Evolutionary conservation across 192 early-diverging fungal genomes (phyloP).

Genomic region (Mortierella claussenii): DNA sequence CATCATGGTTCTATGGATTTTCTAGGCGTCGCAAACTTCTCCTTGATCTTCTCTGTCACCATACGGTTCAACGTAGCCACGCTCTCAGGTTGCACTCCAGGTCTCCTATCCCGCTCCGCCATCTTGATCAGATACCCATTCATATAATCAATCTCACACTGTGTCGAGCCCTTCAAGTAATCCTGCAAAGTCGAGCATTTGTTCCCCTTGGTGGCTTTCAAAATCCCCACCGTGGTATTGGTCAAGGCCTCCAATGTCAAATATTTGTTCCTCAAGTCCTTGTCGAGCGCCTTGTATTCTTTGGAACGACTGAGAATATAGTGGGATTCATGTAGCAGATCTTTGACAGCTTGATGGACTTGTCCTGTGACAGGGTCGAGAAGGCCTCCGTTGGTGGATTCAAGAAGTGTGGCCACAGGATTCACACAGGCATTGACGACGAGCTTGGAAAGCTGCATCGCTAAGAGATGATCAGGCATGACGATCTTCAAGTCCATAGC

Average conservation of each 20-base stretch:
- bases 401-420: slow-evolving; percentile 69
- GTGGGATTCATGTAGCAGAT: slow-evolving; percentile 30
- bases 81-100: slow-evolving; percentile 5
- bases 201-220: slow-evolving; percentile 56
- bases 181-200: slow-evolving; percentile 60
- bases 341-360: slow-evolving; percentile 25
- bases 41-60: slow-evolving; percentile 32
- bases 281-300: slow-evolving; percentile 40
- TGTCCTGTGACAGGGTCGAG: slow-evolving; percentile 13
- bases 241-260: slow-evolving; percentile 54
- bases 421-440: slow-evolving; percentile 75
- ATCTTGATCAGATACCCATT: slow-evolving; percentile 58
- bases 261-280: slow-evolving; percentile 50
- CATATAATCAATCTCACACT: slow-evolving; percentile 48
- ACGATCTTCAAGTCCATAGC: slow-evolving; percentile 60
- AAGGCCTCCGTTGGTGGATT: slow-evolving; percentile 65
- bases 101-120: slow-evolving; percentile 55
- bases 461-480: slow-evolving; percentile 28
- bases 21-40: slow-evolving; percentile 40
- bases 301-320: slow-evolving; percentile 50
- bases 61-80: slow-evolving; percentile 22
- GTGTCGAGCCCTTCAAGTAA: slow-evolving; percentile 63
- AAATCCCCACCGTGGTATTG: slow-evolving; percentile 62
- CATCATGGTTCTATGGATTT: slow-evolving; percentile 4
- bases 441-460: slow-evolving; percentile 60